Conservation (phyloP, 169 alveolate genomes). For the Ichthyophthirius multifiliis region DNA sequence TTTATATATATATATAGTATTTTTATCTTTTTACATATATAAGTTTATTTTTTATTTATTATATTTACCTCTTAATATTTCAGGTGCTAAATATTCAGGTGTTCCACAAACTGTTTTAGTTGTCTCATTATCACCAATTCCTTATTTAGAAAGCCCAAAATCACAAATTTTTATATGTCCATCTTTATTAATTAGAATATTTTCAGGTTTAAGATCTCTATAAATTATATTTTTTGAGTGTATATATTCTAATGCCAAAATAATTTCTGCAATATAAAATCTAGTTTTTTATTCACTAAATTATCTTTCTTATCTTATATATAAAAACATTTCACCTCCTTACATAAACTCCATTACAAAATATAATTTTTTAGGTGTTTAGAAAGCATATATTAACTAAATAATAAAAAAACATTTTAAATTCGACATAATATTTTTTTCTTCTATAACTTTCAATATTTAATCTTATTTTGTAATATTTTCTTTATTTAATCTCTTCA, state of each 20-base stretch:
- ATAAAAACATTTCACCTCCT: slow-evolving; percentile 82
- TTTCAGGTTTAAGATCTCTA: slow-evolving; percentile 59
- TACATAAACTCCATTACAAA: slow-evolving; percentile 76
- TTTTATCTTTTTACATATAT: no score
- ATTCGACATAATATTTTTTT: slow-evolving; percentile 65
- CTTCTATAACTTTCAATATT: slow-evolving; percentile 51
- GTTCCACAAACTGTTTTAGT: slow-evolving; percentile 78
- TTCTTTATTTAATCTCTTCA: slow-evolving; percentile 60
- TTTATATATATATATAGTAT: no score
- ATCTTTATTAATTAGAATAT: slow-evolving; percentile 28
- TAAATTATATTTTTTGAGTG: slow-evolving; percentile 39
- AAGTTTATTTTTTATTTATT: not conserved
- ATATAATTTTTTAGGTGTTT: slow-evolving; percentile 68
- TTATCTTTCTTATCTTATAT: slow-evolving; percentile 43
- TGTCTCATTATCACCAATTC: slow-evolving; percentile 36
- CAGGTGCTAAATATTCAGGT: slow-evolving; percentile 80
- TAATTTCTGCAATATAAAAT: slow-evolving; percentile 52
- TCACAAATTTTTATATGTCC: slow-evolving; percentile 52
- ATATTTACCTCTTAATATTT: slow-evolving; percentile 60
- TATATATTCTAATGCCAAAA: slow-evolving; percentile 39
- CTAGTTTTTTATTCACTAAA: slow-evolving; percentile 32
- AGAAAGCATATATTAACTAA: slow-evolving; percentile 67
- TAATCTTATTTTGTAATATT: slow-evolving; percentile 40
- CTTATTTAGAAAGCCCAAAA: slow-evolving; percentile 46
- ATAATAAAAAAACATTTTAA: slow-evolving; percentile 70